Conservation (phyloP, 2,329 filamentous ascomycete species). For the Colletotrichum tofieldiae region DNA sequence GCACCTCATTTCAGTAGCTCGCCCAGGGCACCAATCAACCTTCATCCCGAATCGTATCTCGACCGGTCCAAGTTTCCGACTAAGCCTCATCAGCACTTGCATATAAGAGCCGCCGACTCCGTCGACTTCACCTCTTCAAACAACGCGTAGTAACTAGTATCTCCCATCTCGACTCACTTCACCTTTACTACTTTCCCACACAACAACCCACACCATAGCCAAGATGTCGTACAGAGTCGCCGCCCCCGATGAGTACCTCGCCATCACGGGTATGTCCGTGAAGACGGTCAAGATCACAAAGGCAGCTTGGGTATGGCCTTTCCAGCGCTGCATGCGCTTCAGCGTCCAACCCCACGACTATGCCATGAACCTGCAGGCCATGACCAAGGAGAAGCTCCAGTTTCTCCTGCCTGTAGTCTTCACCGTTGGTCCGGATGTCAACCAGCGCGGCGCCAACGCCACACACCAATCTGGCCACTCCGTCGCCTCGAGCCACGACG, state of each 20-base stretch:
- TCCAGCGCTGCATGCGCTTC: constrained; percentile 76
- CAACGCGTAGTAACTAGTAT: not conserved
- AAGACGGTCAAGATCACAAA: constrained; percentile 84
- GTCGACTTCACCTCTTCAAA: not conserved
- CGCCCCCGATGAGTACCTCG: constrained; percentile 86
- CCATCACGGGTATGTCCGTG: constrained; percentile 86
- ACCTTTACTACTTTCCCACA: constrained; percentile 30
- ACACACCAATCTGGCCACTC: constrained; percentile 40
- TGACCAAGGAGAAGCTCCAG: constrained; percentile 91
- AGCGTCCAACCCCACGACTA: constrained; percentile 85
- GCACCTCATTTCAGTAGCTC: not conserved
- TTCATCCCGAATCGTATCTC: not conserved
- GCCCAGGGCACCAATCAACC: not conserved
- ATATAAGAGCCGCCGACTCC: not conserved
- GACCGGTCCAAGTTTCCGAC: not conserved
- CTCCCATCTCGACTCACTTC: not conserved
- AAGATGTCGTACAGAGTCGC: constrained; percentile 78
- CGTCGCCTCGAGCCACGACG: constrained; percentile 42
- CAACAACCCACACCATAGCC: constrained; percentile 49
- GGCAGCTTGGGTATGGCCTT: constrained; percentile 80
- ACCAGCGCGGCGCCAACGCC: constrained; percentile 66
- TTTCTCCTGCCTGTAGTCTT: constrained; percentile 88
- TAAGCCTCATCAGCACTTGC: not conserved
- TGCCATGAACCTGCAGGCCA: constrained; percentile 85
- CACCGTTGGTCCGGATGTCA: constrained; percentile 86